Percentiles rank a stretch among this genome's conserved stretches.
Conservation (phyloP, 1,284 basidiomycete species). For the Phlebopus sp. region DNA sequence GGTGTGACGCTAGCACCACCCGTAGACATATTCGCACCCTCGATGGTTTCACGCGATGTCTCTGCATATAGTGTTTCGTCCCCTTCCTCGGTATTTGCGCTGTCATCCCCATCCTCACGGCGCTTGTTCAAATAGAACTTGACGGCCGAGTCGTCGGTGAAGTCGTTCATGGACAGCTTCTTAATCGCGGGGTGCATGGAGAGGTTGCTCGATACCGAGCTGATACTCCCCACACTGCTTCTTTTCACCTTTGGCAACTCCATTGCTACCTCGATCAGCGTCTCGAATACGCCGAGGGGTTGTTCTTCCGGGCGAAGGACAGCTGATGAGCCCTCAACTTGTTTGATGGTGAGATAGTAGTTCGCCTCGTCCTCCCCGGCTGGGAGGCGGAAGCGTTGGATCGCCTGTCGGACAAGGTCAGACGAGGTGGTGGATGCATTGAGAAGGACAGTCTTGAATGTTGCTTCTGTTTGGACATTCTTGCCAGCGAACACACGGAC, state of each 20-base stretch:
- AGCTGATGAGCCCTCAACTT: constrained; percentile 82
- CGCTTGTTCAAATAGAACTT: constrained; percentile 90
- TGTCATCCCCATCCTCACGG: constrained; percentile 36
- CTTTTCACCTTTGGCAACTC: constrained; percentile 86
- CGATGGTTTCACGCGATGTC: constrained; percentile 33
- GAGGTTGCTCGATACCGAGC: constrained; percentile 86
- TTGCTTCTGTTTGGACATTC: constrained; percentile 85
- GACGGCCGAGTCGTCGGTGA: constrained; percentile 93
- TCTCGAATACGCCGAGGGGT: constrained; percentile 86
- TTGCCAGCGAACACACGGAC: constrained; percentile 93
- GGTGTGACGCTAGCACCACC: constrained; percentile 49
- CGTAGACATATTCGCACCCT: constrained; percentile 39
- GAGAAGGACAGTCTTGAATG: constrained; percentile 95
- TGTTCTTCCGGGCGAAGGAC: constrained; percentile 69
- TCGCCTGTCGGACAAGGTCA: constrained; percentile 87
- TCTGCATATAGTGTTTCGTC: constrained; percentile 52
- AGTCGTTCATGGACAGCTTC: constrained; percentile 93
- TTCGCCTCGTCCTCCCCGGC: constrained; percentile 50
- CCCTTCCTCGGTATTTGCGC: constrained; percentile 26
- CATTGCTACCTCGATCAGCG: constrained; percentile 74
- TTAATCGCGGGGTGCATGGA: constrained; percentile 93
- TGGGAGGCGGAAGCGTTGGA: constrained; percentile 87
- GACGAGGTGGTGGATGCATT: constrained; percentile 81
- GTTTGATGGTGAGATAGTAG: constrained; percentile 93
- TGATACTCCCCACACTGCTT: constrained; percentile 91